A percentile compares a stretch with the other conserved stretches of the same genome.
Evolutionary conservation across 2,329 filamentous ascomycete genomes (phyloP).

Genomic region (Nigrospora oryzae): DNA sequence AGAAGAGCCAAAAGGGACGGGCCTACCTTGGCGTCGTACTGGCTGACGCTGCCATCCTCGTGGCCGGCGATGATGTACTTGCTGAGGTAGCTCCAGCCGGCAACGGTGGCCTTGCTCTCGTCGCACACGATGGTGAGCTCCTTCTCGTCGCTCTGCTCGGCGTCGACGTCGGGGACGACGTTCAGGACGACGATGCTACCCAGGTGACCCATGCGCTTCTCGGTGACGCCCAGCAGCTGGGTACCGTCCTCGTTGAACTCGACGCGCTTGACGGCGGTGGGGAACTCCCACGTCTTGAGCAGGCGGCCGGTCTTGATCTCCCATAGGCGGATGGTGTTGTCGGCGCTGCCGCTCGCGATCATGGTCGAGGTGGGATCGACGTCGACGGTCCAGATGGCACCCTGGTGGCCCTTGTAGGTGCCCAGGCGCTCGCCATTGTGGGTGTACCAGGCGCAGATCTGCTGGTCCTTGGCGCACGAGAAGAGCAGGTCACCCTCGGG

Average conservation of each 20-base stretch:
- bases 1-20: neutral
- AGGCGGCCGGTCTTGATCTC: slow-evolving; percentile 87
- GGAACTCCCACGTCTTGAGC: slow-evolving; percentile 96
- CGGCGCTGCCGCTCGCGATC: slow-evolving; percentile 89
- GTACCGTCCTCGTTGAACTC: slow-evolving; percentile 94
- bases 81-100: slow-evolving; percentile 88
- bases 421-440: slow-evolving; percentile 97
- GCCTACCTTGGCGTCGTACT: slow-evolving; percentile 80
- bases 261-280: slow-evolving; percentile 93
- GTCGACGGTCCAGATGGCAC: slow-evolving; percentile 98
- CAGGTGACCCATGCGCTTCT: slow-evolving; percentile 96
- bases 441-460: slow-evolving; percentile 93
- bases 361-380: slow-evolving; percentile 87
- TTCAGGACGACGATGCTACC: slow-evolving; percentile 91
- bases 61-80: slow-evolving; percentile 98
- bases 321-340: slow-evolving; percentile 98
- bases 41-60: slow-evolving; percentile 87
- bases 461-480: slow-evolving; percentile 91
- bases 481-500: slow-evolving; percentile 95
- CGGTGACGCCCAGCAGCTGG: slow-evolving; percentile 85
- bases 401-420: slow-evolving; percentile 93
- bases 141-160: slow-evolving; percentile 78
- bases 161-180: slow-evolving; percentile 74
- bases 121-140: slow-evolving; percentile 83
- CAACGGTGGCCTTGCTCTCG: slow-evolving; percentile 94